These are phyloP conservation scores for Magnolia changhungtana DNA, from an alignment of 164 flowering plant genomes.

Conservation along the genomic window DNA sequence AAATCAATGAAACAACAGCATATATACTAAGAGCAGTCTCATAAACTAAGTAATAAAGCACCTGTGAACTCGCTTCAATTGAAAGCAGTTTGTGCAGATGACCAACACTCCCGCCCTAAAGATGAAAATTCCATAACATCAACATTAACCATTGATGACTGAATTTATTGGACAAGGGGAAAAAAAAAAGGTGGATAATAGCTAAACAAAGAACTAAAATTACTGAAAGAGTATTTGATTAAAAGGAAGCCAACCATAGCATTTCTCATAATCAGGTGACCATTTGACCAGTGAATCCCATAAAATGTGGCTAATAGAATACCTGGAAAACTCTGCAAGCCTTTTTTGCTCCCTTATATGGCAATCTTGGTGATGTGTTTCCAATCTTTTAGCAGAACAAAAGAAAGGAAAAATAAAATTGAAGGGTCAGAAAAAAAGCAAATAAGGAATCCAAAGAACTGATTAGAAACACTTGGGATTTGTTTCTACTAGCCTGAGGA, in stretches of 20 bases:
- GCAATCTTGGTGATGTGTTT: constrained; percentile 34
- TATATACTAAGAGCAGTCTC: neutral
- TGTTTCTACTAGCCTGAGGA: constrained; percentile 54
- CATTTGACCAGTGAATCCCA: neutral
- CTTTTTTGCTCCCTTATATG: constrained; percentile 32
- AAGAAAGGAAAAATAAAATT: neutral
- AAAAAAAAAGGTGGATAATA: too few relatives aligned
- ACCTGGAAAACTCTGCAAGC: constrained; percentile 82
- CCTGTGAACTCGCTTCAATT: constrained; percentile 97
- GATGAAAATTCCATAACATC: constrained; percentile 9
- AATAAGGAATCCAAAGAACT: neutral
- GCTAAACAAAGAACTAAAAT: neutral
- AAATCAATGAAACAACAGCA: neutral
- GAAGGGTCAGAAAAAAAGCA: constrained; percentile 5
- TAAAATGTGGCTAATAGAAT: constrained; percentile 4
- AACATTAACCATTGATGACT: constrained; percentile 1
- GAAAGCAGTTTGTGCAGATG: constrained; percentile 89
- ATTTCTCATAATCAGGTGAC: neutral
- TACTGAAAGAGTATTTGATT: neutral
- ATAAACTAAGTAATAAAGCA: constrained; percentile 18
- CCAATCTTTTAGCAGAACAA: constrained; percentile 48
- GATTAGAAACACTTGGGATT: neutral
- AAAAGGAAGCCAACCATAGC: neutral
- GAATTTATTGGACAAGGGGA: neutral
- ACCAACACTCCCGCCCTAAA: constrained; percentile 91